Evolutionary conservation across 129 eudicot genomes (phyloP), one percentile per base, ranked within the genome.

Genomic region (Solidago caesia): DNA sequence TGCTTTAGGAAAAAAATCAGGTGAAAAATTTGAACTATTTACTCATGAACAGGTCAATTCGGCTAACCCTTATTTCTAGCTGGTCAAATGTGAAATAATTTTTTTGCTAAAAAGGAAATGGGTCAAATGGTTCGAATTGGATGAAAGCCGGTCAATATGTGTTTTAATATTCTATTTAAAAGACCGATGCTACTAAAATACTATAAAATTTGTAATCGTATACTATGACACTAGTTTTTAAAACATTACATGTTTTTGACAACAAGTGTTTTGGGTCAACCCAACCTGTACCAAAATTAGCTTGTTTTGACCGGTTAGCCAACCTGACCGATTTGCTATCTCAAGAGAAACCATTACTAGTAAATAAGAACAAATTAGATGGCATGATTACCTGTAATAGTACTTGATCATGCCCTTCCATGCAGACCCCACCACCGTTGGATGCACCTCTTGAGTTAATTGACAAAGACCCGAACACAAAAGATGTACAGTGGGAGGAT

Each of bases 361-460:
- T 44, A 16, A 56, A 56, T 57, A 62, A 42, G 4, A 26, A 39
- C 49, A 55, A 4, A 63, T 69, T 29, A 45, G 25, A 58, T 51
- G 3, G 43, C 21, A 7, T 29, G 15, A 62, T 29, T 33, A 70
- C 26, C 21, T 6, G 13, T 16, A 29, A 45, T 48, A 43, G 7
- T 42, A 72, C 25, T 45, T 12, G 6, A 14, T 43, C 29, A 73
- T 14, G 12, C 41, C 11, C 47, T 27, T 76, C 61, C 46, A 44
- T 78, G 88, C 86, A 94, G 99, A 80, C 42, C 29, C 96, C 99
- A 6, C 99, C 99, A 70, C 87, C 88, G 13, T 66, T 94, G 74
- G 99, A 94, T 53, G 83, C 83, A 44, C 96, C 99, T 72, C 96
- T 94, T 41, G 79, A 87, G 79, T 63, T 94, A 51, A 91, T 88